Conservation (phyloP, 2,329 filamentous ascomycete genomes). For the Alternaria gaisen region DNA sequence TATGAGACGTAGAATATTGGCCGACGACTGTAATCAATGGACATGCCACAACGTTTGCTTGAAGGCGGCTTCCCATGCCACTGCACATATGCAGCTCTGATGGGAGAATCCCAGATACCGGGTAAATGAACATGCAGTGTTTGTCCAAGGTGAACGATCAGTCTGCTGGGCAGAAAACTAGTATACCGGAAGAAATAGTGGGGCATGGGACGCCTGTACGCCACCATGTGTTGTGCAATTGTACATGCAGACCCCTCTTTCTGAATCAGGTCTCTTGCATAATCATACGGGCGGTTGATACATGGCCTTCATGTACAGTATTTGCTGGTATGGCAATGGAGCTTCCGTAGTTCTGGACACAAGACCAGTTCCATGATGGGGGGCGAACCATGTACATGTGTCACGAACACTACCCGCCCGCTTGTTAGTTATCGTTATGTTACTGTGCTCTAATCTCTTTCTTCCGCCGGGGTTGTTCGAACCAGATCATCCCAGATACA, state of each 20-base stretch:
- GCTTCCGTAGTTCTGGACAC: slow-evolving; percentile 11
- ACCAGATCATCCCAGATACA: slow-evolving; percentile 18
- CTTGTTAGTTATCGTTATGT: slow-evolving; percentile 40
- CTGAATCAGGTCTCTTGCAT: slow-evolving; percentile 18
- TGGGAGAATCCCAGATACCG: slow-evolving; percentile 8
- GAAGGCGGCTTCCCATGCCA: neutral
- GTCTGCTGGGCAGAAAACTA: neutral
- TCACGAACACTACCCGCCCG: slow-evolving; percentile 37
- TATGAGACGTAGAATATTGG: neutral
- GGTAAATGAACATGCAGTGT: slow-evolving; percentile 13
- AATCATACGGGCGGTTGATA: slow-evolving; percentile 9
- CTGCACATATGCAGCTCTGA: neutral
- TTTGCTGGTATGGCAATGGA: slow-evolving; percentile 1
- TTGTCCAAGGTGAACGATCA: neutral
- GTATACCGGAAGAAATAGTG: slow-evolving; percentile 11
- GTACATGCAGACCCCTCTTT: slow-evolving; percentile 18
- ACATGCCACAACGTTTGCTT: neutral
- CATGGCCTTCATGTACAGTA: neutral
- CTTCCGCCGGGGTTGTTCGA: slow-evolving; percentile 18
- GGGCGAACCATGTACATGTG: slow-evolving; percentile 28
- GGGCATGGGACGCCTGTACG: slow-evolving; percentile 13
- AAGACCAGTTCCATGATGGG: slow-evolving; percentile 24
- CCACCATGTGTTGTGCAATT: slow-evolving; percentile 20
- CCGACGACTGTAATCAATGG: neutral
- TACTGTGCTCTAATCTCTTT: slow-evolving; percentile 20